Percentiles rank a stretch among this genome's conserved stretches.
Evolutionary conservation across 2,329 filamentous ascomycete genomes (phyloP).

Genomic region (Cercospora sp.): DNA sequence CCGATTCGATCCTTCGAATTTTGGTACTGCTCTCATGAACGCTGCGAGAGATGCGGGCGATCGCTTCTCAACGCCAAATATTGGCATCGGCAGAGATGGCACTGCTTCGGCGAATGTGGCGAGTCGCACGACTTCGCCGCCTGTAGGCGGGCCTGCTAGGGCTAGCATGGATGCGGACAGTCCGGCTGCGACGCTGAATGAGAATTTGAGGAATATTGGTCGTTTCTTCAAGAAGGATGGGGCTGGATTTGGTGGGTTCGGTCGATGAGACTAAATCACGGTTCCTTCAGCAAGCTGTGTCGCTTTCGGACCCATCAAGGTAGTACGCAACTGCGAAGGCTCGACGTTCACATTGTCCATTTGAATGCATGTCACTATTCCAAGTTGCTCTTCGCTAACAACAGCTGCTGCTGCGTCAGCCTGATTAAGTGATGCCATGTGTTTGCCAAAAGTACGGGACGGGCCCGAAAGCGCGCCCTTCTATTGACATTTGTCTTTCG

Average conservation of each 20-base stretch:
- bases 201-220: conserved; percentile 91
- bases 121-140: conserved; percentile 37
- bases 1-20: conserved; percentile 73
- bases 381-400: background rate
- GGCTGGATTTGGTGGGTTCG: conserved; percentile 50
- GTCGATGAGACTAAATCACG: conserved; percentile 14
- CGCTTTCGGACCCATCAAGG: background rate
- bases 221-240: conserved; percentile 94
- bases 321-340: background rate
- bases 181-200: conserved; percentile 71
- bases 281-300: background rate
- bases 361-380: background rate
- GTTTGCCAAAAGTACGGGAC: background rate
- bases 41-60: conserved; percentile 83
- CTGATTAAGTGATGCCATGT: background rate
- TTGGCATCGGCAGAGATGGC: conserved; percentile 39
- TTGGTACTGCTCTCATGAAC: conserved; percentile 80
- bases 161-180: conserved; percentile 32
- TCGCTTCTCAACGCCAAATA: conserved; percentile 57
- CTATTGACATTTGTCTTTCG: background rate
- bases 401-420: background rate
- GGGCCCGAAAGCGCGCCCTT: conserved; percentile 3
- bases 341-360: background rate
- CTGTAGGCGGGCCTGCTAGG: conserved; percentile 26
- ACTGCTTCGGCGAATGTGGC: conserved; percentile 34